Evolutionary conservation across 495 filamentous ascomycete genomes (phyloP), one percentile per base, ranked within the genome.

Genomic region (Hypoxylon subgilvum): DNA sequence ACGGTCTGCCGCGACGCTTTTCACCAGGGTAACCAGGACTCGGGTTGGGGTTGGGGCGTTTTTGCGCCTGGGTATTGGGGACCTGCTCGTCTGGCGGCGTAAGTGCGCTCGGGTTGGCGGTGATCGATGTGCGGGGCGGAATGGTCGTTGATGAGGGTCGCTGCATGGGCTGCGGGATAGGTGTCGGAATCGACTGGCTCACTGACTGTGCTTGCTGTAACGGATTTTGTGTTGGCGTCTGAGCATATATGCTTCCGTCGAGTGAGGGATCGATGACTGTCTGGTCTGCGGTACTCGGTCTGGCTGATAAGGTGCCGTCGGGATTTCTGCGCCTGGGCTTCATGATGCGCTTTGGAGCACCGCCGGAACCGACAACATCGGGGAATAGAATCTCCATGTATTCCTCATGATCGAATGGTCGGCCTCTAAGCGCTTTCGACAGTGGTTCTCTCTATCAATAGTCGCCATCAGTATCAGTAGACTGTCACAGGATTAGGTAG

Each of bases 371-470:
- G 18, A 78, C 70, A 22, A 80, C 78, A 41, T 80, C 78, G 23
- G 75, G 76, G 30, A 77, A 80, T 9, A 80, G 64, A 35, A 79
- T 72, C 59, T 79, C 74, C 74, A 78, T 78, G 58, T 71, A 79
- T 13, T 79, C 73, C 58, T 80, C 78, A 58, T 80, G 78, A 2
- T 80, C 78, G 59, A 79, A 79, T 0, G 78, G 73, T 2, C 78
- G 70, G 30, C 73, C 75, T 31, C 72, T 71, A 12, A 80, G 67
- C 6, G 76, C 76, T 32, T 75, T 74, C 6, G 76, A 78, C 7
- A 79, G 63, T 0, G 78, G 76, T 43, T 80, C 78, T 66, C 72
- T 76, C 78, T 80, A 38, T 3, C 27, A 48, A 7, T 9, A 16
- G 8, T 30, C 8, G 4, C 3, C 10, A 53, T 67, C 53, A 61